Evolutionary conservation across 352 stramenopile genomes (phyloP).

Genomic region (Globisporangium recalcitrans): DNA sequence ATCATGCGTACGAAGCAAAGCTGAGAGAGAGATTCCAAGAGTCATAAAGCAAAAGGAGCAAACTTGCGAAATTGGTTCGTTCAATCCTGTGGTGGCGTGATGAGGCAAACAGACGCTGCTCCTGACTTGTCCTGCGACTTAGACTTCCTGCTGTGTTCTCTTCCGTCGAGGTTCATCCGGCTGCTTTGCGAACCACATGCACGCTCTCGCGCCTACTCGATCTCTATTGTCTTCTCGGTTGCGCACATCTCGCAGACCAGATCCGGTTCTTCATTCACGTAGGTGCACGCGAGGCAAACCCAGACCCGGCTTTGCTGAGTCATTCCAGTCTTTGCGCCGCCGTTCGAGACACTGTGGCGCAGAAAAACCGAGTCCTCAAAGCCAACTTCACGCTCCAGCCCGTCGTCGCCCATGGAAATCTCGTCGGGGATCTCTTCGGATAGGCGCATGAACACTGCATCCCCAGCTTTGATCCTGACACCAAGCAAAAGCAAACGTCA

Average conservation of each 20-base stretch:
- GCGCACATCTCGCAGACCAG: conserved; percentile 67
- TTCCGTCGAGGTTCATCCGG: not conserved
- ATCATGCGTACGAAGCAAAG: not conserved
- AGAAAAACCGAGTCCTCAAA: conserved; percentile 76
- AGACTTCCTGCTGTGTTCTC: too few relatives aligned
- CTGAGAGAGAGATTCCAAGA: not conserved
- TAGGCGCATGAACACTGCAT: conserved; percentile 70
- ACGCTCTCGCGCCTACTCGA: conserved; percentile 23
- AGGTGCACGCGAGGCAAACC: conserved; percentile 71
- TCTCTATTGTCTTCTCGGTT: conserved; percentile 31
- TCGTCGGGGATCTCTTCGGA: conserved; percentile 58
- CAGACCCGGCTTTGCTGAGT: conserved; percentile 38
- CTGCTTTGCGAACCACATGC: not conserved
- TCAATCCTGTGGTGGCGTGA: too few relatives aligned
- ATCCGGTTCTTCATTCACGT: conserved; percentile 63
- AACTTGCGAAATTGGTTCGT: not conserved
- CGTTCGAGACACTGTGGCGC: conserved; percentile 16
- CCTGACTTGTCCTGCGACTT: too few relatives aligned
- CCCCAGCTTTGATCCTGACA: conserved; percentile 62
- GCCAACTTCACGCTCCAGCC: conserved; percentile 55
- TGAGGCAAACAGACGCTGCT: too few relatives aligned
- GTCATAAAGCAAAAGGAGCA: not conserved
- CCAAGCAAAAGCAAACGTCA: not conserved
- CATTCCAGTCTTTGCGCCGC: conserved; percentile 20
- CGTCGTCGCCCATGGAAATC: conserved; percentile 41